Evolutionary conservation across 2,329 filamentous ascomycete genomes (phyloP).

Genomic region (Colletotrichum neosansevieriae): DNA sequence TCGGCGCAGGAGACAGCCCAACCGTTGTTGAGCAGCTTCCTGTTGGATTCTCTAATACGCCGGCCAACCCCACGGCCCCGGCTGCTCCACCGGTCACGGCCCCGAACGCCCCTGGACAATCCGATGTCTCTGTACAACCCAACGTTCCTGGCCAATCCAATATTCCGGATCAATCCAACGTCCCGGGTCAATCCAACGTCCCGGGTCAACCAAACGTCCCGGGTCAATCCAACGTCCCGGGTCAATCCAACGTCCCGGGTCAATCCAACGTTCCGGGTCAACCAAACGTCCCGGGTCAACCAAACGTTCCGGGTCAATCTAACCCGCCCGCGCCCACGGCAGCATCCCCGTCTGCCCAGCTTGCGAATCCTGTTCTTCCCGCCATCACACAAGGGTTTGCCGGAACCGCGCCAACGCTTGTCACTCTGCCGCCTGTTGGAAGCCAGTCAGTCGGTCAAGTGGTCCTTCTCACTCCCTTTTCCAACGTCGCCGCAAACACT

Average conservation of each 20-base stretch:
- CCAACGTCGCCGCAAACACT: neutral
- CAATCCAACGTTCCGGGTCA: neutral
- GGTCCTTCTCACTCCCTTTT: conserved; percentile 21
- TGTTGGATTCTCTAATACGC: neutral
- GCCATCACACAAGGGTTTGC: conserved; percentile 22
- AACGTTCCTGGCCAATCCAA: too few relatives aligned
- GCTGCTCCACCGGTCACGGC: neutral
- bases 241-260: too few relatives aligned
- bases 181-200: too few relatives aligned
- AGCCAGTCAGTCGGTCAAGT: conserved; percentile 12
- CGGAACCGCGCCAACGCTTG: conserved; percentile 14
- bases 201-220: too few relatives aligned
- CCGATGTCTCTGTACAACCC: too few relatives aligned
- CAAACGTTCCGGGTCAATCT: neutral
- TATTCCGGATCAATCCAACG: too few relatives aligned
- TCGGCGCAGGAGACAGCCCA: neutral
- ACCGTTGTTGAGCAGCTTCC: conserved; percentile 34
- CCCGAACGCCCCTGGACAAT: too few relatives aligned
- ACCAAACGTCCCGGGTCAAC: too few relatives aligned
- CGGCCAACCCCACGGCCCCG: neutral
- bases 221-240: too few relatives aligned
- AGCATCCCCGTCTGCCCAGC: neutral
- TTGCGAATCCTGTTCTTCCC: neutral
- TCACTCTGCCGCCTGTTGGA: conserved; percentile 20
- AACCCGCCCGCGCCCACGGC: conserved; percentile 10